Conservation (phyloP, 192 early-diverging fungal species). For the Backusella liffmaniae region DNA sequence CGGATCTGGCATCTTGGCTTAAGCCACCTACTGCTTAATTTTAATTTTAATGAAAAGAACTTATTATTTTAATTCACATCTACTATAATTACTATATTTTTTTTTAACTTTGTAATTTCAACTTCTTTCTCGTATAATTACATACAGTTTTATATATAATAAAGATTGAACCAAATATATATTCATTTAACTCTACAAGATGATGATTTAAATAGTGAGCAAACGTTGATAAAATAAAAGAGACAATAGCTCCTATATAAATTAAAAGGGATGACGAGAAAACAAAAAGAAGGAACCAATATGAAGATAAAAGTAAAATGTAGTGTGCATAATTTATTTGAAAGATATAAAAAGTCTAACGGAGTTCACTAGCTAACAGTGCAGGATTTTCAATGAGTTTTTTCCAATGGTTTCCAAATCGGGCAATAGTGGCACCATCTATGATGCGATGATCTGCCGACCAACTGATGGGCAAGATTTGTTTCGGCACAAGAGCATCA, state of each 20-base stretch:
- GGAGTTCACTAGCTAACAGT: slow-evolving; percentile 65
- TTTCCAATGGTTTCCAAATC: slow-evolving; percentile 88
- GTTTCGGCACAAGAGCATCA: slow-evolving; percentile 66
- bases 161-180: too few relatives aligned
- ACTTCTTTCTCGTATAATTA: not conserved
- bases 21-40: not conserved
- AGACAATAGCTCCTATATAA: too few relatives aligned
- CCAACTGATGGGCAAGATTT: slow-evolving; percentile 83
- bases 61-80: not conserved
- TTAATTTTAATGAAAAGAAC: not conserved
- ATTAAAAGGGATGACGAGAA: too few relatives aligned
- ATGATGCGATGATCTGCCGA: slow-evolving; percentile 95
- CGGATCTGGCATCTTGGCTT: not conserved
- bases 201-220: too few relatives aligned
- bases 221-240: too few relatives aligned
- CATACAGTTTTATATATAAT: too few relatives aligned
- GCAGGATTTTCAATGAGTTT: slow-evolving; percentile 81
- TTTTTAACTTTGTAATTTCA: not conserved
- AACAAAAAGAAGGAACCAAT: too few relatives aligned
- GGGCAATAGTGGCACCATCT: slow-evolving; percentile 94
- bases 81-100: not conserved
- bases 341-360: slow-evolving; percentile 27
- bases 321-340: not conserved
- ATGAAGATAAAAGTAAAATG: too few relatives aligned
- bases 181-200: too few relatives aligned